phyloP scores from a whole-genome alignment of 495 filamentous ascomycete species.

The Hyaloscypha bicolor region DNA sequence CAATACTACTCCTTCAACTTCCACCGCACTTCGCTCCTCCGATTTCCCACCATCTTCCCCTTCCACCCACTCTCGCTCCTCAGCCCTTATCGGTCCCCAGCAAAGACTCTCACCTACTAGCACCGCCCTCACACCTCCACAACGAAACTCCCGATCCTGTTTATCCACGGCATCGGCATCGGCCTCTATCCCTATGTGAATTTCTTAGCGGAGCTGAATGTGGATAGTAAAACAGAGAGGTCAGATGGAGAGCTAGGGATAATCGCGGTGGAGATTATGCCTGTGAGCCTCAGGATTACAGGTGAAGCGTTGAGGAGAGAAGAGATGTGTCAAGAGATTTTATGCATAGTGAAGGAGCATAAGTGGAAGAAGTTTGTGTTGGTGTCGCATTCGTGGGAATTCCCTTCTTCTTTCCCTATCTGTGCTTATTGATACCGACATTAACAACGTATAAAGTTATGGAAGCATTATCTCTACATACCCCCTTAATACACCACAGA shows the following conservation, averaged over 20 bases:
- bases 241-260: constrained; percentile 39
- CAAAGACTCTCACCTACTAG: constrained; percentile 57
- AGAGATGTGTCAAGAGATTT: constrained; percentile 41
- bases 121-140: constrained; percentile 58
- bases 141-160: constrained; percentile 55
- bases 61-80: constrained; percentile 48
- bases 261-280: constrained; percentile 52
- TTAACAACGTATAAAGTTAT: neutral
- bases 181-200: constrained; percentile 60
- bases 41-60: constrained; percentile 42
- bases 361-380: constrained; percentile 39
- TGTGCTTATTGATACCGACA: no score
- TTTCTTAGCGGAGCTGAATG: constrained; percentile 51
- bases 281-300: constrained; percentile 47
- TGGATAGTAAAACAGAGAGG: constrained; percentile 37
- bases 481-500: constrained; percentile 39
- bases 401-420: no score
- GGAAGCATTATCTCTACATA: constrained; percentile 49
- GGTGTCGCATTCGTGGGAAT: constrained; percentile 8
- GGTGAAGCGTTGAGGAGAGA: constrained; percentile 33
- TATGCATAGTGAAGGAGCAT: constrained; percentile 41
- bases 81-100: constrained; percentile 40
- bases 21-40: constrained; percentile 30
- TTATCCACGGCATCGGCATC: constrained; percentile 68
- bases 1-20: constrained; percentile 39